These are phyloP conservation scores for Scleromitrula shiraiana DNA, from an alignment of 2,329 filamentous ascomycete genomes.

Conservation along the genomic window DNA sequence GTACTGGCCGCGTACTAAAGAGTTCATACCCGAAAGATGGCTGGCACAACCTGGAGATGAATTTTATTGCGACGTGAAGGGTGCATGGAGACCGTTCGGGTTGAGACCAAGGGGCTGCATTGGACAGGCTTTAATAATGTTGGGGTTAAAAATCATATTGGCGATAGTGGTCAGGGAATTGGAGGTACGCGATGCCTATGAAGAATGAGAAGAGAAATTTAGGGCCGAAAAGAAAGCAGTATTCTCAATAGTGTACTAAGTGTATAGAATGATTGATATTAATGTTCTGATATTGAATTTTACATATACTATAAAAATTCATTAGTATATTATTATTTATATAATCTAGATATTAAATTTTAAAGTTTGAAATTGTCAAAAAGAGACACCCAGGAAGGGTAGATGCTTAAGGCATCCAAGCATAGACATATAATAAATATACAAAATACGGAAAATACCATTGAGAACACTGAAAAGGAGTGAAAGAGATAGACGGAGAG, in stretches of 20 bases:
- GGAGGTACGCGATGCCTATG: conserved; percentile 36
- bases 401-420: too few relatives aligned
- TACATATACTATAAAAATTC: too few relatives aligned
- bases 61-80: conserved; percentile 25
- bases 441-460: too few relatives aligned
- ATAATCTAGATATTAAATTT: too few relatives aligned
- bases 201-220: conserved; percentile 14
- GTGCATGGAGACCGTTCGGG: conserved; percentile 49
- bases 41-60: conserved; percentile 31
- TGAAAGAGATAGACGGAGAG: conserved; percentile 8
- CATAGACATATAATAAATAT: too few relatives aligned
- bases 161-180: conserved; percentile 40
- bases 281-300: too few relatives aligned
- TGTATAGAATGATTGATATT: too few relatives aligned
- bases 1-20: conserved; percentile 37
- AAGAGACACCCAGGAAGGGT: too few relatives aligned
- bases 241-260: too few relatives aligned
- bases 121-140: conserved; percentile 46
- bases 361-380: too few relatives aligned
- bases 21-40: conserved; percentile 43
- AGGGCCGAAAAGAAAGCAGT: neutral
- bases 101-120: conserved; percentile 47
- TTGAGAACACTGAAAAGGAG: neutral
- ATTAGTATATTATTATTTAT: too few relatives aligned
- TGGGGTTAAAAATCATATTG: conserved; percentile 39